Conservation (phyloP, 2,329 filamentous ascomycete species). For the Fusarium sp. region DNA sequence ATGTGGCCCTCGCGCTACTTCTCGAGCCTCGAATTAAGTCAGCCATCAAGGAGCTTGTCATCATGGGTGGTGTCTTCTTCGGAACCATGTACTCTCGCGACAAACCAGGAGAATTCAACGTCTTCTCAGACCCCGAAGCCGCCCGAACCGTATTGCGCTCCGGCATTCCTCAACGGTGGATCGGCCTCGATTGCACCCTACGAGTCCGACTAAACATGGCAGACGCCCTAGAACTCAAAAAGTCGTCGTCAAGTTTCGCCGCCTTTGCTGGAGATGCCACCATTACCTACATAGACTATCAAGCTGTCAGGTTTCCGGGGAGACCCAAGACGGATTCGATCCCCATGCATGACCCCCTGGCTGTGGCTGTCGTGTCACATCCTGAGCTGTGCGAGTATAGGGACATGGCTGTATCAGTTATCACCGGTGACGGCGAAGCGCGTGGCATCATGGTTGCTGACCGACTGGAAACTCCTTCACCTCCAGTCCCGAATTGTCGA, state of each 20-base stretch:
- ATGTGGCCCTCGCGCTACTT: slow-evolving; percentile 14
- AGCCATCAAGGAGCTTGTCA: slow-evolving; percentile 19
- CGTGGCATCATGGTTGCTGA: slow-evolving; percentile 19
- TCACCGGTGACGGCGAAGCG: slow-evolving; percentile 15
- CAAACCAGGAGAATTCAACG: slow-evolving; percentile 24
- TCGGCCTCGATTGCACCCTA: slow-evolving; percentile 19
- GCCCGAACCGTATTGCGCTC: slow-evolving; percentile 14
- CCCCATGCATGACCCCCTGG: slow-evolving; percentile 16
- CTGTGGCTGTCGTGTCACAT: slow-evolving; percentile 14
- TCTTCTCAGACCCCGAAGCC: slow-evolving; percentile 23
- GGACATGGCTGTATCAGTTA: slow-evolving; percentile 10
- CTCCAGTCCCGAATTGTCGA: slow-evolving; percentile 14
- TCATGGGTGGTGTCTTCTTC: slow-evolving; percentile 21
- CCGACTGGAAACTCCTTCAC: slow-evolving; percentile 7
- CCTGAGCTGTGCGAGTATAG: slow-evolving; percentile 16
- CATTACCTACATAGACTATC: slow-evolving; percentile 9
- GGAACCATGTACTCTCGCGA: slow-evolving; percentile 6
- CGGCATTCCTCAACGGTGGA: slow-evolving; percentile 20
- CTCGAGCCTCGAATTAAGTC: slow-evolving; percentile 19
- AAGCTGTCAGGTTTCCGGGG: slow-evolving; percentile 16
- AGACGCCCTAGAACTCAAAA: slow-evolving; percentile 6
- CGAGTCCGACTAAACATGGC: slow-evolving; percentile 12
- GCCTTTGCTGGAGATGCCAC: slow-evolving; percentile 17
- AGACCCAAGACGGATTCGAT: slow-evolving; percentile 18
- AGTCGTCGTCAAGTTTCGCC: slow-evolving; percentile 13